Evolutionary conservation across 2,329 filamentous ascomycete species (phyloP), one percentile per base, ranked within the genome.

Genomic region (Ilyonectria mors-panacis): DNA sequence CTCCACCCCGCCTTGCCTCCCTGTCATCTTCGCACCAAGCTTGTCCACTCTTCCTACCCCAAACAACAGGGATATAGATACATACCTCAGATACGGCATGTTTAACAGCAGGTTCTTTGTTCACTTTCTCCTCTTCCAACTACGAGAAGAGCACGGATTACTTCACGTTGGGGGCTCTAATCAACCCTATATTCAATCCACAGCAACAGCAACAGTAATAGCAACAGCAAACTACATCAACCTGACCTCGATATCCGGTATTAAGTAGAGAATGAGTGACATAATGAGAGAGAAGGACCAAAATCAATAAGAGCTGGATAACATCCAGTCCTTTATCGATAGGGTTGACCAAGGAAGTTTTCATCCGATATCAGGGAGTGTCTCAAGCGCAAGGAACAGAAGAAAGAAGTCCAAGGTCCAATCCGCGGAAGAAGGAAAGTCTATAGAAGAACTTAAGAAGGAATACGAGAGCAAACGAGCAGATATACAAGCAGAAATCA

Each of bases 361-460:
- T 19, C 48, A 13, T 33, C 48, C 30, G 33, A 53, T 53, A 26
- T 53, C 48, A 53, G 48, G 48, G 26, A 53, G 48, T 53, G 48
- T 26, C 48, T 53, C 48, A 53, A 53, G 48, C 28, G 48, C 26
- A 53, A 53, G 48, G 48, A 53, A 35, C 15, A 53, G 13, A 33
- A 30, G 12, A 53, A 33, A 30, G 12, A 53, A 53, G 33, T 6
- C 33, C 33, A 53, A 53, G 28, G 13, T 8, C 19, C 15, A 19
- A 23, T 53, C 48, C 28, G 4, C 42, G 9, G 30, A 56, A 56
- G n/a, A 37, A 37, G 53, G 42, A 44, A 56, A 56, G 53, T 23
- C 21, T 23, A 23, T 23, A 23, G 21, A 23, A 23, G 21, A 23
- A 23, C 21, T 23, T 23, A 23, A 23, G 21, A 33, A 39, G 35